Base-by-base conservation (phyloP, 805 yeast genomes). In the Kuraishia cidri region DNA sequence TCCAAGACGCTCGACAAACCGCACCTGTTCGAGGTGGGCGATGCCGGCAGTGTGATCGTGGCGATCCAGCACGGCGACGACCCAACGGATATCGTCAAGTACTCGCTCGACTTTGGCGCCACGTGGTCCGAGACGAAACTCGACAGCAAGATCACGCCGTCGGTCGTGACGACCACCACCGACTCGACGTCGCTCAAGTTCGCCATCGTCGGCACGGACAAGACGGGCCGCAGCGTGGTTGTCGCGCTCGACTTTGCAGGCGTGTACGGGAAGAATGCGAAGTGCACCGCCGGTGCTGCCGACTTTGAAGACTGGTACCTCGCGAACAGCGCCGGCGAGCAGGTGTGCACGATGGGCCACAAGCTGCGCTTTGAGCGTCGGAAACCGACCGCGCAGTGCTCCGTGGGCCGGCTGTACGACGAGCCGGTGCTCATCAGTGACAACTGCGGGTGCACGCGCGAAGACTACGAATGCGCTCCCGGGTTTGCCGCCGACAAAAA, bases 401-500 rank as follows among this genome's bases (percentile, higher is more conserved):
- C 69, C 48, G 72, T 74, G 7, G 60, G 62, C 34, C 58, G 60
- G 29, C 45, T 66, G 12, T 72, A 56, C 41, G 61, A 60, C 17
- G 77, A 73, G 42, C 49, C 73, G 7, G 54, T 59, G 30, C 53
- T 62, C 5, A 44, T 48, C 16, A 74, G 70, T 37, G 79, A 72
- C 33, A 53, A 69, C 7, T 85, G 95, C 52, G 56, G 60, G 6
- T 85, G 95, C 59, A 54, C 72, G 0, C 65, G 58, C 11, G 42
- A 45, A 4, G 95, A 86, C 48, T 77, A 69, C 39, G 94, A 84
- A 47, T 85, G 95, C 56, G 64, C 69, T 2, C 61, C 54, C 29
- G 79, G 78, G 15, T 74, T 69, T 42, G 12, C 34, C 3, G 27
- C 25, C 8, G 36, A 39, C 9, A n/a, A n/a, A n/a, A 10, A 20